phyloP scores from a whole-genome alignment of 163 green algal species.

The Scenedesmus sp. region DNA sequence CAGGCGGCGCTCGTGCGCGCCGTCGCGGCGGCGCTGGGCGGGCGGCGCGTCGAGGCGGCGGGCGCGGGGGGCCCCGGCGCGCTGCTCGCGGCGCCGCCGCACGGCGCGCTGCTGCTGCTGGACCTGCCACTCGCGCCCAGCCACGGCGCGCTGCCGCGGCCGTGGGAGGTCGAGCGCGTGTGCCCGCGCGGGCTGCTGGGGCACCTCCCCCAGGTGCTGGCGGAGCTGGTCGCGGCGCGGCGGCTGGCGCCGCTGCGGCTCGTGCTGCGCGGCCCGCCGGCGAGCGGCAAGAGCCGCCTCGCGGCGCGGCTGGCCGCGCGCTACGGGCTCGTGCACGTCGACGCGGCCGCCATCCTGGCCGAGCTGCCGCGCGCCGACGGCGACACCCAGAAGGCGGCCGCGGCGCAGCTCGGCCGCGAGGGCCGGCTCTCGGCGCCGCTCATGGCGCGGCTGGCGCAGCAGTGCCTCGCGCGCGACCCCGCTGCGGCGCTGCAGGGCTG shows the following conservation, averaged over 20 bases:
- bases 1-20: slow-evolving; percentile 49
- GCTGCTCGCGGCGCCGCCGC: slow-evolving; percentile 22
- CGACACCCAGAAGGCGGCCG: slow-evolving; percentile 48
- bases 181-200: slow-evolving; percentile 32
- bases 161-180: neutral
- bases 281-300: slow-evolving; percentile 51
- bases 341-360: slow-evolving; percentile 51
- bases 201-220: slow-evolving; percentile 35
- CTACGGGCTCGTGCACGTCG: slow-evolving; percentile 51
- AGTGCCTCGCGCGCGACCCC: slow-evolving; percentile 42
- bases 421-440: slow-evolving; percentile 29
- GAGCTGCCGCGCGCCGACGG: slow-evolving; percentile 31
- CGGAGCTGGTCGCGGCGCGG: slow-evolving; percentile 23
- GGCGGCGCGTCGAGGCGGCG: slow-evolving; percentile 47
- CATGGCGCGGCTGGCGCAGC: slow-evolving; percentile 51
- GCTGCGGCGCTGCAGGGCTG: slow-evolving; percentile 58
- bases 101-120: slow-evolving; percentile 16
- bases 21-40: slow-evolving; percentile 40
- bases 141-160: neutral
- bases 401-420: slow-evolving; percentile 37
- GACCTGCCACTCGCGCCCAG: slow-evolving; percentile 39
- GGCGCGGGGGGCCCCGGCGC: slow-evolving; percentile 42
- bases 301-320: slow-evolving; percentile 41
- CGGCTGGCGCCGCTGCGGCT: slow-evolving; percentile 49
- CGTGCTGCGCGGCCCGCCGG: slow-evolving; percentile 50